phyloP scores from a whole-genome alignment of 805 yeast genomes.

The Barnettozyma populi region DNA sequence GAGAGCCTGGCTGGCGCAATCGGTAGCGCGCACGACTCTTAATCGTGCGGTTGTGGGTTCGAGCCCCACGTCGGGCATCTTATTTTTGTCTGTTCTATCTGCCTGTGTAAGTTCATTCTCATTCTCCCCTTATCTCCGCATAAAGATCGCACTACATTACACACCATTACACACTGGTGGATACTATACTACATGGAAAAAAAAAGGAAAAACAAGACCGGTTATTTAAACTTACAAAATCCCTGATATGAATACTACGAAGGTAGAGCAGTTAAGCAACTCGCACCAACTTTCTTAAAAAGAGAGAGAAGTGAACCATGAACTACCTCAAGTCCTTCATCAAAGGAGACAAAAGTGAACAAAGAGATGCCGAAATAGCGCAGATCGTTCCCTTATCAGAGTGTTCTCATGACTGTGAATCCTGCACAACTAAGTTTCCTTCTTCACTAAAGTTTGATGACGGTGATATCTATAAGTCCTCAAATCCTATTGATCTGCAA shows the following conservation, averaged over 20 bases:
- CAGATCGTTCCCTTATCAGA: slow-evolving; percentile 39
- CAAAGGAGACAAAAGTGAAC: neutral
- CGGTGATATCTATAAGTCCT: slow-evolving; percentile 50
- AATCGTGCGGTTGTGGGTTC: slow-evolving; percentile 6
- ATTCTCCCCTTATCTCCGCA: neutral
- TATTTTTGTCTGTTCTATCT: no score
- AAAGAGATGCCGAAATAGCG: slow-evolving; percentile 28
- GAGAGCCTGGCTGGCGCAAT: slow-evolving; percentile 6
- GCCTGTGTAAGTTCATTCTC: no score
- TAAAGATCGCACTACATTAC: neutral
- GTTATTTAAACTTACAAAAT: neutral
- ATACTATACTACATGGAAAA: no score
- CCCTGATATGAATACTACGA: neutral
- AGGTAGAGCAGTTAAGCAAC: neutral
- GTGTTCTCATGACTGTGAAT: slow-evolving; percentile 48
- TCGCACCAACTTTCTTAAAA: no score
- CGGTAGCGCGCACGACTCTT: slow-evolving; percentile 6
- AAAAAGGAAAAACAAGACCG: neutral
- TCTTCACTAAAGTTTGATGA: slow-evolving; percentile 39
- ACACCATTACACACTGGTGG: no score
- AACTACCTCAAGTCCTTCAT: slow-evolving; percentile 9
- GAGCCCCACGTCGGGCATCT: slow-evolving; percentile 5
- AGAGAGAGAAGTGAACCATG: slow-evolving; percentile 1
- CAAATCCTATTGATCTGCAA: slow-evolving; percentile 66
- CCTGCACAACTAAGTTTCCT: slow-evolving; percentile 53